These are phyloP conservation scores for Solanum neorickii DNA, from an alignment of 257 asterid genomes.

Conservation along the genomic window DNA sequence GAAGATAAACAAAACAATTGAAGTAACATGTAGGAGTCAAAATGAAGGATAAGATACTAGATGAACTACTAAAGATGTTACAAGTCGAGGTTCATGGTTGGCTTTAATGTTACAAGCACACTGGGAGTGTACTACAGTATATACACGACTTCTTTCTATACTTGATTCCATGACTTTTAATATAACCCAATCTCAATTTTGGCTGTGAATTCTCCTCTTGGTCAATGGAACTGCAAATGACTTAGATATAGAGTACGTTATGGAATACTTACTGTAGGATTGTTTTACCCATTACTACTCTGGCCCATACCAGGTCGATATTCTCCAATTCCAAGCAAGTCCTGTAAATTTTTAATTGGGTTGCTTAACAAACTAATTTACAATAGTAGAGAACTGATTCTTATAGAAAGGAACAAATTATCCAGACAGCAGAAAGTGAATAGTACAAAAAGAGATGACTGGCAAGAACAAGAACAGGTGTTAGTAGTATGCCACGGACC, in stretches of 20 bases:
- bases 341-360: conserved; percentile 40
- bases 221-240: neutral
- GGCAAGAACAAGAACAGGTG: neutral
- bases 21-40: neutral
- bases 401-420: neutral
- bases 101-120: neutral
- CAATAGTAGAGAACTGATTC: neutral
- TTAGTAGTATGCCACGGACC: neutral
- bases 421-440: neutral
- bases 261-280: neutral
- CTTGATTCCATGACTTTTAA: neutral
- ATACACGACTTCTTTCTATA: neutral
- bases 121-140: neutral
- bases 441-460: neutral
- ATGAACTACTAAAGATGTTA: neutral
- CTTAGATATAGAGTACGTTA: neutral
- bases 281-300: conserved; percentile 13
- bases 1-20: neutral
- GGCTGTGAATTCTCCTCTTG: neutral
- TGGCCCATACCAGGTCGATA: conserved; percentile 61
- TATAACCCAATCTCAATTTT: neutral
- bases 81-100: neutral
- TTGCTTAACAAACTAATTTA: neutral
- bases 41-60: no score
- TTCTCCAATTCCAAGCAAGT: conserved; percentile 94